phyloP scores from a whole-genome alignment of 345 rosid species.

The Raphanus sativus region DNA sequence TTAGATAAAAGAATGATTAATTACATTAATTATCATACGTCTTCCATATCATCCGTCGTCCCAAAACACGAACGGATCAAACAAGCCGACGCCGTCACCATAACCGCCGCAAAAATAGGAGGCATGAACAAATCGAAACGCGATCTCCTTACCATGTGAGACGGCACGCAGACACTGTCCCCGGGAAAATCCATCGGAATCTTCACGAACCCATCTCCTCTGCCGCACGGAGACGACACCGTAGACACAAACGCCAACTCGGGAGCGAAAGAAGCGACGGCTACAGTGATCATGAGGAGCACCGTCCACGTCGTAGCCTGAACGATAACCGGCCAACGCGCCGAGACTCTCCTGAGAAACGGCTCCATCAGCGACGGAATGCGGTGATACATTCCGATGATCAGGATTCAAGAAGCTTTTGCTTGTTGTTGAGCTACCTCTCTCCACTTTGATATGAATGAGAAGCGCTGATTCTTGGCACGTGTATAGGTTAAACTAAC shows the following conservation, averaged over 20 bases:
- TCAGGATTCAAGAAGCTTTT: background rate
- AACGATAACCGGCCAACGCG: constrained; percentile 28
- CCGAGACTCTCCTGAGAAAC: constrained; percentile 17
- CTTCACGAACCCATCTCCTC: constrained; percentile 35
- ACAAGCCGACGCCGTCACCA: constrained; percentile 38
- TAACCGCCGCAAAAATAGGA: constrained; percentile 35
- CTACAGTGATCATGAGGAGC: constrained; percentile 34
- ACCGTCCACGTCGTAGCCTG: constrained; percentile 36
- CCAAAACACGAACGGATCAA: constrained; percentile 36
- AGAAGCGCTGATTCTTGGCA: constrained; percentile 11
- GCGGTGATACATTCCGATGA: constrained; percentile 20
- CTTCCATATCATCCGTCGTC: background rate
- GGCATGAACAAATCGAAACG: constrained; percentile 28
- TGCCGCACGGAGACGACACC: constrained; percentile 27
- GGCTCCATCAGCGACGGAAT: constrained; percentile 32
- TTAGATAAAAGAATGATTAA: background rate
- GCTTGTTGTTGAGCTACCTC: background rate
- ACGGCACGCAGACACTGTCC: constrained; percentile 30
- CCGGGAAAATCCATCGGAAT: constrained; percentile 33
- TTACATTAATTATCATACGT: background rate
- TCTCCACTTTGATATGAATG: background rate
- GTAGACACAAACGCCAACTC: constrained; percentile 34
- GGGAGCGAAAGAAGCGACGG: constrained; percentile 36
- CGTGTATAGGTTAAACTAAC: constrained; percentile 17
- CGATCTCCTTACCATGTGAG: constrained; percentile 32